Base-by-base conservation (phyloP, 306 rosid species). In the Casuarina glauca region DNA sequence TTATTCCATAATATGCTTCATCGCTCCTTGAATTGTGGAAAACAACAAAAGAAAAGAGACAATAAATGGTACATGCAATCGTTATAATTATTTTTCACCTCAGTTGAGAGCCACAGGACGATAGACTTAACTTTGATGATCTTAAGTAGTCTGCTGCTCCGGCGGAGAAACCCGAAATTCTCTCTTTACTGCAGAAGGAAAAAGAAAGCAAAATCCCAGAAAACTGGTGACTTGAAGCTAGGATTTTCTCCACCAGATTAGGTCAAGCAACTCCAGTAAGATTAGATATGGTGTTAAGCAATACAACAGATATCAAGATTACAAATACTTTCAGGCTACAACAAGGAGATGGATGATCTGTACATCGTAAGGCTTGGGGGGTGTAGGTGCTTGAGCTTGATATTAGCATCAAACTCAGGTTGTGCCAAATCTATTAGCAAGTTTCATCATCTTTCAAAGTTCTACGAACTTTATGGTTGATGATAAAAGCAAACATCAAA, bases 301-400 rank as follows among this genome's bases (percentile, higher is more conserved):
- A 73, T 55, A 41, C 70, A 72, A 78, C 20, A 75, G 82, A 84
- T 74, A 73, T 61, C 53, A 74, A 45, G 72, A 64, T 74, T 73
- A 78, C 84, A 50, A 75, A 84, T 49, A 73, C 45, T 82, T 26
- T 58, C 64, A 54, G 86, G 67, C 70, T 76, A 76, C 52, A 54
- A 54, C 72, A 60, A 45, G 82, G 42, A 61, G 57, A 78, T 80
- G 75, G 73, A 80, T 82, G 63, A 78, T 73, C 81, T 77, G 82
- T 77, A 79, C 80, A 79, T 69, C 53, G 69, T 81, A 76, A 42
- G 57, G 76, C 69, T 79, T 74, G 36, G 42, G 73, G 77, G 41
- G 80, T 39, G 74, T 75, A 74, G 15, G 76, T 35, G 43, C 66
- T 74, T 13, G 55, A 70, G 69, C 79, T 38, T 53, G 61, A 62